Evolutionary conservation across 108 stramenopile genomes (phyloP), one percentile per base, ranked within the genome.

Genomic region (Stephanodiscus triporus): DNA sequence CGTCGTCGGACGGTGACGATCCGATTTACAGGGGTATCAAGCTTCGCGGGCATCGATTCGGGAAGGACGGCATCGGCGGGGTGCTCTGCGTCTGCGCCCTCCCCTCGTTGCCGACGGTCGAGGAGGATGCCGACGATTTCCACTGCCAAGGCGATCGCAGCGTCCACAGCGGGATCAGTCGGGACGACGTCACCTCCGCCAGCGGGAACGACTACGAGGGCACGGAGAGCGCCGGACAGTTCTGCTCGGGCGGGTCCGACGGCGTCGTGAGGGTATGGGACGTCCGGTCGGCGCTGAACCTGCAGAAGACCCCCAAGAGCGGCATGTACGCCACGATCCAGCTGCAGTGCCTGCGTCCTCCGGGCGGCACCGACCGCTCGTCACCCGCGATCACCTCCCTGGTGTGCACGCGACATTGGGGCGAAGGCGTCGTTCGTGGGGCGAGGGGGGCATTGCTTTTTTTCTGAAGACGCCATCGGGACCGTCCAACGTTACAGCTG

Each of bases 21-120:
- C 40, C 38, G 2, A 17, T 38, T 20, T 38, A 49, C 2, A 68
- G 42, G 54, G 76, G 76, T 3, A 63, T 54, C n/a, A 77, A 77
- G 34, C 34, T 77, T 6, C 36, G 76, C 26, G 76, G 76, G 0
- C 76, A 77, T 40, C 54, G 6, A 48, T 77, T 77, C 54, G 75
- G 57, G 42, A 20, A 36, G 6, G 19, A 26, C 13, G 42, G 20
- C 5, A 49, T 19, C 48, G 65, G 60, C 8, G 76, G 76, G 17
- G 76, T 77, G 9, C 76, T 77, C 20, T 77, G 76, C 47, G 76
- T 64, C 0, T 70, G 68, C 22, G 68, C 68, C 45, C 63, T 77
- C 2, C 76, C 76, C 26, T 77, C 76, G 0, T 22, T 63, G 51
- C 32, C 38, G 4, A 17, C 24, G 19, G 50, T 26, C 4, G 40